Evolutionary conservation across 1,284 basidiomycete species (phyloP).

Genomic region (Sanguinoderma infundibulare): DNA sequence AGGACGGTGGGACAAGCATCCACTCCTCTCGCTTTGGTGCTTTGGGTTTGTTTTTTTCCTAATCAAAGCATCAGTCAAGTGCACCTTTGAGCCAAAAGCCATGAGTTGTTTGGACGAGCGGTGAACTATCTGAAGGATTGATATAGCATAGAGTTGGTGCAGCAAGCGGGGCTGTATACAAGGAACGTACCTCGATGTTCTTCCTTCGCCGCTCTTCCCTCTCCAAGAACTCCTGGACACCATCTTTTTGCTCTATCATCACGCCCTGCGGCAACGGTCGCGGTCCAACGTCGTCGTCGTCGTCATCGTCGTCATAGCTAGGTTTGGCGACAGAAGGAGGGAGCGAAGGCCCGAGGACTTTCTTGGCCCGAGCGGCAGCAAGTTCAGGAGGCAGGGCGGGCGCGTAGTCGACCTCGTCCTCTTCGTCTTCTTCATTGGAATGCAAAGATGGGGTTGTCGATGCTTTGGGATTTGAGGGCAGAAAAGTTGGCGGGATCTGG

Average conservation of each 20-base stretch:
- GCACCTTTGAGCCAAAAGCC: neutral
- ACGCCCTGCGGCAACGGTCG: slow-evolving; percentile 57
- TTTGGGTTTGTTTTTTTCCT: slow-evolving; percentile 79
- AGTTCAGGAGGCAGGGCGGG: slow-evolving; percentile 72
- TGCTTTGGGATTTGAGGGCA: slow-evolving; percentile 2
- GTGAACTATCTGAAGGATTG: neutral
- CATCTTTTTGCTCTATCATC: slow-evolving; percentile 51
- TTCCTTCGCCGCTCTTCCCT: slow-evolving; percentile 77
- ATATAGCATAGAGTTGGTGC: neutral
- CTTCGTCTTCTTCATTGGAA: slow-evolving; percentile 25
- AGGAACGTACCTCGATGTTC: slow-evolving; percentile 58
- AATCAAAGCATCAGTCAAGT: neutral
- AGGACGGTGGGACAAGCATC: slow-evolving; percentile 92
- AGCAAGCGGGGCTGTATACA: neutral
- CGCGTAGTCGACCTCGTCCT: slow-evolving; percentile 61
- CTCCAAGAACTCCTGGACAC: slow-evolving; percentile 80
- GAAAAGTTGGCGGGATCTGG: slow-evolving; percentile 19
- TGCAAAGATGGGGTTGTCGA: neutral
- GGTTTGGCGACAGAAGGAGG: slow-evolving; percentile 38
- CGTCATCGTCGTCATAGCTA: slow-evolving; percentile 53
- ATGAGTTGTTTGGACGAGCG: neutral
- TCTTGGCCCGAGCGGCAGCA: slow-evolving; percentile 39
- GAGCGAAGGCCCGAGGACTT: slow-evolving; percentile 43
- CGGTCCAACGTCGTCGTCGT: slow-evolving; percentile 81
- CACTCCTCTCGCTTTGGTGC: slow-evolving; percentile 85